Base-by-base conservation (phyloP, 2,329 filamentous ascomycete genomes). In the Cercospora zeina region DNA sequence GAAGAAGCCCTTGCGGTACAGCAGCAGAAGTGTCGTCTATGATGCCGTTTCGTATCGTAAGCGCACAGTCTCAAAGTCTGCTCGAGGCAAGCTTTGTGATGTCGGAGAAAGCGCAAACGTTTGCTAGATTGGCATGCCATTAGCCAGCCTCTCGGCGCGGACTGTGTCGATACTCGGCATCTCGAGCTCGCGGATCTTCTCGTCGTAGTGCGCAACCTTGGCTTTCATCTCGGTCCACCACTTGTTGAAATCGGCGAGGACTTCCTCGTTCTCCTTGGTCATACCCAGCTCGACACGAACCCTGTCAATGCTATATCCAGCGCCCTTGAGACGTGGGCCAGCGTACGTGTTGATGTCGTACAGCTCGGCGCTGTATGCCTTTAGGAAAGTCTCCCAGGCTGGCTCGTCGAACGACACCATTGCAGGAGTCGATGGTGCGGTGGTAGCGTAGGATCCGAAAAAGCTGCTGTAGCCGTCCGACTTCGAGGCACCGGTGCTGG, bases 271-370 rank as follows among this genome's bases (percentile, higher is more conserved):
- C 42, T 66, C 58, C 31, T 62, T 60, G 21, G 67, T 62, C 37
- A 54, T 31, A 13, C 57, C 58, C 13, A 62, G 62, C 65, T 73
- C 71, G 14, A 65, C 57, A 45, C 67, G 64, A 50, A 68, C 47
- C 45, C 65, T 68, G 54, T 74, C 70, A 55, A 73, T 66, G 13
- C 61, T 69, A 47, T 68, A 62, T 14, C 65, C 69, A 30, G 66
- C 67, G 61, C 80, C 79, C 34, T 77, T 76, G 59, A 82, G 75
- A 57, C 78, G 77, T 3, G 77, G 73, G 33, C 80, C 68, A n/a
- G 75, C 71, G 59, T 56, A 36, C 34, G 73, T 72, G 61, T 75
- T 76, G 39, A 80, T 65, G 51, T 78, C 73, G 16, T 59, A 51
- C 21, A 74, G 62, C 64, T 76, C 73, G 21, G 69, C 72, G 34